These are phyloP conservation scores for Emmonsia crescens DNA, from an alignment of 2,329 filamentous ascomycete species.

Conservation along the genomic window DNA sequence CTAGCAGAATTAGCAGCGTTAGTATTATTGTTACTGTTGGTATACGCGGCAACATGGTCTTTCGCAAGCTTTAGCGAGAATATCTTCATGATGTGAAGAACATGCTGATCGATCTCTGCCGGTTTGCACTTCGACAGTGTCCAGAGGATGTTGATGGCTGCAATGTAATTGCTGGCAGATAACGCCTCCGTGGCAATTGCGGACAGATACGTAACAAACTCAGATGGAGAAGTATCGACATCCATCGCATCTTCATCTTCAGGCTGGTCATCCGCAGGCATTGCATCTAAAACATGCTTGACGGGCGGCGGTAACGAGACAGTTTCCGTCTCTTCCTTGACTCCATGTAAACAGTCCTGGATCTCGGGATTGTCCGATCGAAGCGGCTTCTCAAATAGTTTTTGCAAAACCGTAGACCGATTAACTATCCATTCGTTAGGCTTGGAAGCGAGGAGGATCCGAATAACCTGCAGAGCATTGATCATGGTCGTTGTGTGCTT, in stretches of 20 bases:
- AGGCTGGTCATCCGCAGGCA: constrained; percentile 67
- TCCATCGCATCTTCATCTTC: constrained; percentile 80
- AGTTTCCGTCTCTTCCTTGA: constrained; percentile 57
- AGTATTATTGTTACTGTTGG: constrained; percentile 36
- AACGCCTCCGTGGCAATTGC: constrained; percentile 81
- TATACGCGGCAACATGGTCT: constrained; percentile 74
- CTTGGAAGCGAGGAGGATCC: constrained; percentile 79
- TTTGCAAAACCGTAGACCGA: constrained; percentile 68
- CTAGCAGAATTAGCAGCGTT: constrained; percentile 20
- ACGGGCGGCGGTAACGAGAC: constrained; percentile 64
- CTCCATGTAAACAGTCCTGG: constrained; percentile 77
- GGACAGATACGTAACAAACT: constrained; percentile 76
- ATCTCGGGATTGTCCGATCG: constrained; percentile 84
- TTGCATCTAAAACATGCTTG: constrained; percentile 73
- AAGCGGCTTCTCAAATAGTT: constrained; percentile 77
- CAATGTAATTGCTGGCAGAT: constrained; percentile 67
- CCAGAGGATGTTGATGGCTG: constrained; percentile 89
- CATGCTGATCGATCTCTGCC: constrained; percentile 79
- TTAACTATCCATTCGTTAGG: constrained; percentile 81
- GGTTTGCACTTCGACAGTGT: constrained; percentile 77
- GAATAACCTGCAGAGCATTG: constrained; percentile 86
- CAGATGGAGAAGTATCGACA: constrained; percentile 63
- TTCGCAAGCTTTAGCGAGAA: constrained; percentile 84
- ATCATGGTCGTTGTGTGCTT: constrained; percentile 80
- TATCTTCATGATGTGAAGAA: constrained; percentile 80